Base-by-base conservation (phyloP, 208 protist species). In the Acanthamoeba polyphaga region DNA sequence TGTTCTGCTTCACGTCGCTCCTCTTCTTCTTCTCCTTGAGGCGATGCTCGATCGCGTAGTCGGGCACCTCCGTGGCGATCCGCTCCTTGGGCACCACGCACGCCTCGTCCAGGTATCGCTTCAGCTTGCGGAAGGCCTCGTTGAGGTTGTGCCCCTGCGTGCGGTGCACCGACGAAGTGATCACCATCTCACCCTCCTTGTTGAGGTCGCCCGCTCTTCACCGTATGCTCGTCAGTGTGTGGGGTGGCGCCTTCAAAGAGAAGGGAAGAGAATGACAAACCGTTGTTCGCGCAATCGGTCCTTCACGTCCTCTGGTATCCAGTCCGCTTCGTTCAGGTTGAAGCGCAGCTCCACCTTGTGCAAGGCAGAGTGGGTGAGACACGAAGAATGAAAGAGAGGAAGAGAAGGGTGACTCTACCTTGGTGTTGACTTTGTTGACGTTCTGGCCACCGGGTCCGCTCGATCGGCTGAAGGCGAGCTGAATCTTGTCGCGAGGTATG, bases 371-470 rank as follows among this genome's bases (percentile, higher is more conserved):
- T n/a, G 53, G 13, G 7, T 5, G 82, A 64, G 8, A 90, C 22
- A 13, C 4, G 29, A 74, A 74, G 29, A 43, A 12, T 13, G 66
- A 74, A 38, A 38, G 27, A 74, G 15, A 24, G 22, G 10, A n/a
- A 74, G 17, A 7, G 62, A 0, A 24, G 3, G 8, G 9, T 5
- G 15, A 29, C 1, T 7, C 19, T 17, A 96, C 95, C 74, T 97
- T 97, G 64, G 96, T 96, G 72, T 96, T 96, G 10, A 97, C 95
- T 82, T 97, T 97, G 92, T 97, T 97, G 32, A 97, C 96, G 91
- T 97, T 97, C 90, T 97, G 96, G 9, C 96, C 96, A 4, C 96
- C 96, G n/a, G 96, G 92, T 19, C 96, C 96, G 27, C 62, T 70
- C 49, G 92, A 95, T 5, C 91, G 91, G 43, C 64, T 66, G 43